These are phyloP conservation scores for Melocanna baccifera DNA, from an alignment of 176 grass and related monocot species.

Conservation along the genomic window DNA sequence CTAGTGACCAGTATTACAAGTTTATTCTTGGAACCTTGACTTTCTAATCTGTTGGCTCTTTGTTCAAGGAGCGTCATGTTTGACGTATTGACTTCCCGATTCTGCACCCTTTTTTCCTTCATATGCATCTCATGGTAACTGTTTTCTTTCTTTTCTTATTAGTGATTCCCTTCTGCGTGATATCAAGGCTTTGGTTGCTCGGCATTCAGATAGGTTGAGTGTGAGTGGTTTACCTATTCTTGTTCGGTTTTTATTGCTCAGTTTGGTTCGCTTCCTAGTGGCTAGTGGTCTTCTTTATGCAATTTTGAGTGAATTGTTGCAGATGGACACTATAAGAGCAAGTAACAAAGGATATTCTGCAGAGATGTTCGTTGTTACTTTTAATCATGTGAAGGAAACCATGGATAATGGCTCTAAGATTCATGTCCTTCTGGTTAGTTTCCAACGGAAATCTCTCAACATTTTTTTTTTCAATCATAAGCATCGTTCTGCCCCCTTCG, in stretches of 20 bases:
- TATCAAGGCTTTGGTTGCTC: conserved; percentile 58
- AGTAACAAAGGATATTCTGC: conserved; percentile 72
- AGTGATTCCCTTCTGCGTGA: conserved; percentile 72
- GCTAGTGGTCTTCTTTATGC: not conserved
- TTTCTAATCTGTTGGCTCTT: not conserved
- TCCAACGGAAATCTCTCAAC: not conserved
- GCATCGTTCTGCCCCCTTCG: not conserved
- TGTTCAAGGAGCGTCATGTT: not conserved
- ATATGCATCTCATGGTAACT: not conserved
- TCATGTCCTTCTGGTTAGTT: conserved; percentile 88
- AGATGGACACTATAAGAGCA: conserved; percentile 75
- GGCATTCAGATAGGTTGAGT: conserved; percentile 62
- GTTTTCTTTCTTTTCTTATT: not conserved
- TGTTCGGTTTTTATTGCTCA: not conserved
- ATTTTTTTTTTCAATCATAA: not conserved
- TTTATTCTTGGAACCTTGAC: not conserved
- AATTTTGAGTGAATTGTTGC: not conserved
- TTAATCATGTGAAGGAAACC: conserved; percentile 52
- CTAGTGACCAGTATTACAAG: too few species aligned
- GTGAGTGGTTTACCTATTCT: conserved; percentile 46
- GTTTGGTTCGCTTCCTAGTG: not conserved
- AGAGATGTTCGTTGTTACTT: conserved; percentile 75
- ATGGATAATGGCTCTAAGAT: conserved; percentile 49
- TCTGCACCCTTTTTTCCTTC: not conserved
- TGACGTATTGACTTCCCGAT: not conserved